Conservation (phyloP, 192 early-diverging fungal genomes). For the Diversispora eburnea region DNA sequence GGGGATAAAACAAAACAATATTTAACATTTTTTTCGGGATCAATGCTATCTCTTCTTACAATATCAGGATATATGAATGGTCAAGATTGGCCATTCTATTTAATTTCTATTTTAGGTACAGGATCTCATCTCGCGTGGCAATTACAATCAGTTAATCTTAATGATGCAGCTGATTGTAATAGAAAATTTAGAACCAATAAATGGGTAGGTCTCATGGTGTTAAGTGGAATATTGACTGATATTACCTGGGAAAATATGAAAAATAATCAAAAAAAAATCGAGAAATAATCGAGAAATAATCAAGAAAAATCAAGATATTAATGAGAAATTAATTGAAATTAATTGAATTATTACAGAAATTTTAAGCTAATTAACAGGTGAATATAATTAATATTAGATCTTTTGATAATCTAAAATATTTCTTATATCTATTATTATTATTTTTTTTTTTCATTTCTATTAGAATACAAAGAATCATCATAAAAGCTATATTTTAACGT, state of each 20-base stretch:
- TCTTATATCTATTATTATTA: too few relatives aligned
- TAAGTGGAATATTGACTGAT: conserved; percentile 71
- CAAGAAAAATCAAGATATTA: not conserved
- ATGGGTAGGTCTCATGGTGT: conserved; percentile 75
- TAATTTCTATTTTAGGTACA: conserved; percentile 66
- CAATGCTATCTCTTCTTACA: conserved; percentile 63
- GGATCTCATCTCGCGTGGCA: conserved; percentile 82
- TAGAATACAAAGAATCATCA: too few relatives aligned
- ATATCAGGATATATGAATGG: conserved; percentile 78
- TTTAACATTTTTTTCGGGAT: conserved; percentile 67
- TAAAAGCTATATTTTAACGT: too few relatives aligned
- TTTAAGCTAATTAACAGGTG: too few relatives aligned
- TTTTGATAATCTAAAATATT: too few relatives aligned
- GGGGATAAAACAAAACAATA: conserved; percentile 65
- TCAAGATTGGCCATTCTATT: conserved; percentile 70
- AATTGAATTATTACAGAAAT: not conserved
- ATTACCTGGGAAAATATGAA: conserved; percentile 9
- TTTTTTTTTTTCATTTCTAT: too few relatives aligned
- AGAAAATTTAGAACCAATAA: conserved; percentile 75
- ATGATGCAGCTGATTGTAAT: conserved; percentile 65
- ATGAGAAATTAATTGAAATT: not conserved
- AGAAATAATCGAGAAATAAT: not conserved
- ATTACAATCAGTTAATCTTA: conserved; percentile 64
- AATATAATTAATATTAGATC: too few relatives aligned
- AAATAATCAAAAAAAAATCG: not conserved